phyloP scores from a whole-genome alignment of 2,329 filamentous ascomycete species.

The Fusarium sp. region DNA sequence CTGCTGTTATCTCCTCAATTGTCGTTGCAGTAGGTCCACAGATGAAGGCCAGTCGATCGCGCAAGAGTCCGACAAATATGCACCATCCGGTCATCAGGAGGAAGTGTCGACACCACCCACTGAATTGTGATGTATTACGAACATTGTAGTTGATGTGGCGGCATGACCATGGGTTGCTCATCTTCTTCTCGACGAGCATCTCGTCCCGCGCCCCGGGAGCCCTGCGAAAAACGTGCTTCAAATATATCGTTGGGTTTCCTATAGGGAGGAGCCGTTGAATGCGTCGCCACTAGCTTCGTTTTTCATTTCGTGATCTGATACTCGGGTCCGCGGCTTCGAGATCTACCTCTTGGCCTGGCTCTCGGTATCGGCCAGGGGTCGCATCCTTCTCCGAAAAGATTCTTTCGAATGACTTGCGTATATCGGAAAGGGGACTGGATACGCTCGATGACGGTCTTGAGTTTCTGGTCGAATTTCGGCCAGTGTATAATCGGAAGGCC shows the following conservation, averaged over 20 bases:
- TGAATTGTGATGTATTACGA: background rate
- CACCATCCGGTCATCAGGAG: conserved; percentile 21
- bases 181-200: conserved; percentile 34
- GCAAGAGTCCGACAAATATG: conserved; percentile 16
- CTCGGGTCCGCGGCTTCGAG: background rate
- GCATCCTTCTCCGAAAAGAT: background rate
- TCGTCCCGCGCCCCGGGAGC: background rate
- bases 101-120: conserved; percentile 9
- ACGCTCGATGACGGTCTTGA: background rate
- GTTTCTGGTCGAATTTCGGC: background rate
- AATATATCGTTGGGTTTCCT: background rate
- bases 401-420: background rate
- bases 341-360: background rate
- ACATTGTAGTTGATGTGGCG: conserved; percentile 31
- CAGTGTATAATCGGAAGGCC: background rate
- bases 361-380: background rate
- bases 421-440: background rate
- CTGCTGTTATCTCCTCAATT: background rate
- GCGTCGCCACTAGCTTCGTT: background rate
- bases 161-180: conserved; percentile 26
- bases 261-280: background rate
- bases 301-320: background rate
- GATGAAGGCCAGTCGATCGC: conserved; percentile 10
- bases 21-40: background rate
- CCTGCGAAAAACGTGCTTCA: background rate